These are phyloP conservation scores for Vanderwaltozyma yarrowii DNA, from an alignment of 805 yeast species.

Conservation along the genomic window DNA sequence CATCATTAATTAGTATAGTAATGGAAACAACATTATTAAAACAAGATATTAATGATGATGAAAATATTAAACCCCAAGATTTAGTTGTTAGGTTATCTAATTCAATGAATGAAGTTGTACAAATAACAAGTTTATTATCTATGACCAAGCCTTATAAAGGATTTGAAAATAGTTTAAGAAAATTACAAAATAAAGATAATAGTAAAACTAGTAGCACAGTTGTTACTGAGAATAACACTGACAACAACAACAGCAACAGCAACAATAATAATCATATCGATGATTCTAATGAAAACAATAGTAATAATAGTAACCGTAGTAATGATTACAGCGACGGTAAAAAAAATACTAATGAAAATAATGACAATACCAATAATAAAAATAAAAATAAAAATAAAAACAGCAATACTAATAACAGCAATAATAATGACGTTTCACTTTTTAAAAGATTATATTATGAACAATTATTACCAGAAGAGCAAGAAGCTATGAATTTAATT, in stretches of 20 bases:
- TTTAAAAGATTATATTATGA: constrained; percentile 1
- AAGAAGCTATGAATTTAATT: not conserved
- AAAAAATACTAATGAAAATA: constrained; percentile 2
- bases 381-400: not conserved
- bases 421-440: not conserved
- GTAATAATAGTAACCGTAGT: not conserved
- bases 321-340: not conserved
- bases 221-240: too few relatives aligned
- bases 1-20: constrained; percentile 20
- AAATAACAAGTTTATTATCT: constrained; percentile 22
- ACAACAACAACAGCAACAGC: not conserved
- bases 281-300: not conserved
- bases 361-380: not conserved
- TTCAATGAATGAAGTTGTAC: constrained; percentile 26
- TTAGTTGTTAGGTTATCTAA: constrained; percentile 24
- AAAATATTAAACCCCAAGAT: constrained; percentile 13
- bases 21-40: constrained; percentile 15
- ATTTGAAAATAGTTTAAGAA: constrained; percentile 13
- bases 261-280: not conserved
- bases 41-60: constrained; percentile 1
- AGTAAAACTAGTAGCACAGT: too few relatives aligned
- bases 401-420: not conserved
- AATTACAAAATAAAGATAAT: not conserved
- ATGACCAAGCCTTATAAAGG: constrained; percentile 24
- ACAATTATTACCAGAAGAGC: not conserved